These are phyloP conservation scores for Eucommia ulmoides DNA, from an alignment of 257 asterid species.

Conservation along the genomic window DNA sequence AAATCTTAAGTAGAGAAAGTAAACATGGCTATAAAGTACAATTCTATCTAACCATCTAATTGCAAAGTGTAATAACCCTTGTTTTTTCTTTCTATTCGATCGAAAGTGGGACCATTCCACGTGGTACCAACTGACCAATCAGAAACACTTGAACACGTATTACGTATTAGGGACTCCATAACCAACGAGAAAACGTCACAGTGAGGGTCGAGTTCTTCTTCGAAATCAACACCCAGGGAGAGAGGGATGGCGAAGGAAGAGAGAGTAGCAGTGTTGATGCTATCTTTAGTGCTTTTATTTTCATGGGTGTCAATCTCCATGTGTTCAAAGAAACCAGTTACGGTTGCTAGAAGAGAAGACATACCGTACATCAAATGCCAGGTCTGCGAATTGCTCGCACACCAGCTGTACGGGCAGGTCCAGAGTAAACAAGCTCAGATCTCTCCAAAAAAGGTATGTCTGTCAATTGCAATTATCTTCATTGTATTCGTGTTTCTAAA, in stretches of 20 bases:
- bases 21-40: no score
- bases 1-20: no score
- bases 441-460: constrained; percentile 61
- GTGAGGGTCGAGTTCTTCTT: not conserved
- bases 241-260: constrained; percentile 28
- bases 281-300: constrained; percentile 16
- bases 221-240: not conserved
- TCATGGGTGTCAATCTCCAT: constrained; percentile 30
- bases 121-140: constrained; percentile 17
- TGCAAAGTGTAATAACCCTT: no score
- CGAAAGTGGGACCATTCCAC: not conserved
- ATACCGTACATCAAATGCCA: constrained; percentile 76
- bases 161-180: not conserved
- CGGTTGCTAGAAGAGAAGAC: constrained; percentile 76
- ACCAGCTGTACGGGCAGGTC: constrained; percentile 54
- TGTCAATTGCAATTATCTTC: constrained; percentile 7
- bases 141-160: constrained; percentile 19
- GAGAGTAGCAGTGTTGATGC: constrained; percentile 5
- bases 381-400: constrained; percentile 65
- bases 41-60: no score
- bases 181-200: not conserved
- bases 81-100: no score
- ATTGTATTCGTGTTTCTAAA: not conserved
- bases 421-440: constrained; percentile 56
- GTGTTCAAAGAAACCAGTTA: constrained; percentile 59